Base-by-base conservation (phyloP, 2,329 filamentous ascomycete genomes). In the Corniculantispora saksenae region DNA sequence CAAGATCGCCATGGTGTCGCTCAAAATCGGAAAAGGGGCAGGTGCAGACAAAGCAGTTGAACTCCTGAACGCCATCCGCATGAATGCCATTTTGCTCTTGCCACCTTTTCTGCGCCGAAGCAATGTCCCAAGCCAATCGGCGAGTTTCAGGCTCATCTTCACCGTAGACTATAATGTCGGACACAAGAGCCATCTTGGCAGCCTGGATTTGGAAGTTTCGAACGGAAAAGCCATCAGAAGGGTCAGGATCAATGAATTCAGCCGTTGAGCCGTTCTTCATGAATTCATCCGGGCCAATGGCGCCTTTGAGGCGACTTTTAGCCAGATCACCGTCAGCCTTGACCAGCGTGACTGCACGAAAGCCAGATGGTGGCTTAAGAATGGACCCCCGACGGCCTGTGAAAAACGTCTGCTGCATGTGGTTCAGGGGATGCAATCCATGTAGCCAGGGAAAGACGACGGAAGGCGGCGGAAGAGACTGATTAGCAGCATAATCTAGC, bases 191-290 rank as follows among this genome's bases (percentile, higher is more conserved):
- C 69, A 92, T 82, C 76, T 99, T 99, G 66, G 91, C 91, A 0
- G 92, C 86, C 77, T 99, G 95, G 47, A 98, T 98, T 72, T 98
- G 94, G 74, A 99, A 99, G 76, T 98, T 98, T 54, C 95, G 88
- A 51, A 98, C 94, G 5, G 93, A 97, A 74, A 98, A 98, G 10
- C 95, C 95, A 69, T 97, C 92, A 64, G 82, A 86, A 1, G 95
- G 95, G 73, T 99, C 95, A 48, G 90, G 85, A 51, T 97, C 92
- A 67, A 93, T 80, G 73, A 99, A 97, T 25, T 88, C 83, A 53
- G 85, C 78, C 19, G 79, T 78, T 3, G 73, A 74, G 3, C 76
- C 75, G 0, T 81, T 71, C 45, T 87, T 83, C 65, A 98, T 77
- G 53, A 98, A 83, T 76, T 98, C 95, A 1, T 91, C 86, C 0